Percentiles rank a stretch among this genome's conserved stretches.
Evolutionary conservation across 208 protist species (phyloP).

Genomic region (Leishmania martiniquensis): DNA sequence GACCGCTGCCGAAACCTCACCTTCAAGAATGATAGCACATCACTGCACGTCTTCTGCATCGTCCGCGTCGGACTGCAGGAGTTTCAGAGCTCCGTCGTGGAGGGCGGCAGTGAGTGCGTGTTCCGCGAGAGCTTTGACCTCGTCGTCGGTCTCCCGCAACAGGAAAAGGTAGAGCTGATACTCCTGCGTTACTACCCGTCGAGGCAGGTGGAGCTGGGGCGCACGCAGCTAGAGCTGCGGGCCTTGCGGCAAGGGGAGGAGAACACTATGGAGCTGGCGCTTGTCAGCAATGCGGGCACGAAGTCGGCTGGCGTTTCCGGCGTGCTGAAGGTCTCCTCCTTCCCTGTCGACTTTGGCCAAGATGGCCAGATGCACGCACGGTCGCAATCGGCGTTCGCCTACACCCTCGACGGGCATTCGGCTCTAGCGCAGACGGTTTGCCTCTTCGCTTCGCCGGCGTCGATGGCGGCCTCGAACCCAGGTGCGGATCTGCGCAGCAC

Average conservation of each 20-base stretch:
- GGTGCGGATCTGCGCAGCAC: background rate
- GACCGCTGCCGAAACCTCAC: slow-evolving; percentile 44
- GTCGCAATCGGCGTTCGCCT: slow-evolving; percentile 21
- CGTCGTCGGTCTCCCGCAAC: slow-evolving; percentile 60
- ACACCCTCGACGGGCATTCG: slow-evolving; percentile 17
- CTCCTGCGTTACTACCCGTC: slow-evolving; percentile 41
- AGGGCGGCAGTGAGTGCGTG: slow-evolving; percentile 48
- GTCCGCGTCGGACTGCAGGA: slow-evolving; percentile 58
- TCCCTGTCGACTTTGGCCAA: slow-evolving; percentile 42
- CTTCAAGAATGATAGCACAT: slow-evolving; percentile 10
- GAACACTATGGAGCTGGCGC: slow-evolving; percentile 48
- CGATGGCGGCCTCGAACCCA: background rate
- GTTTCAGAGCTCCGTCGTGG: slow-evolving; percentile 53
- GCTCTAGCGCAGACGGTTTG: slow-evolving; percentile 17
- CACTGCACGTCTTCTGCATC: slow-evolving; percentile 41
- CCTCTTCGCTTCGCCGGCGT: slow-evolving; percentile 9
- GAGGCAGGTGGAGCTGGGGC: slow-evolving; percentile 49
- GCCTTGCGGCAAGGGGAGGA: slow-evolving; percentile 29
- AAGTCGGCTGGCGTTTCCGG: slow-evolving; percentile 48
- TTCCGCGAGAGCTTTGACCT: slow-evolving; percentile 75
- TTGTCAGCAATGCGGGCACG: slow-evolving; percentile 51
- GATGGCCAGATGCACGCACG: slow-evolving; percentile 6
- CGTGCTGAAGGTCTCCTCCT: slow-evolving; percentile 49
- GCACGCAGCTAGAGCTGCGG: slow-evolving; percentile 55
- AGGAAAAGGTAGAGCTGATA: slow-evolving; percentile 71